Percentiles rank a stretch among this genome's conserved stretches.
phyloP scores from a whole-genome alignment of 1,284 basidiomycete genomes.

The Mycosarcoma mackinlayi region DNA sequence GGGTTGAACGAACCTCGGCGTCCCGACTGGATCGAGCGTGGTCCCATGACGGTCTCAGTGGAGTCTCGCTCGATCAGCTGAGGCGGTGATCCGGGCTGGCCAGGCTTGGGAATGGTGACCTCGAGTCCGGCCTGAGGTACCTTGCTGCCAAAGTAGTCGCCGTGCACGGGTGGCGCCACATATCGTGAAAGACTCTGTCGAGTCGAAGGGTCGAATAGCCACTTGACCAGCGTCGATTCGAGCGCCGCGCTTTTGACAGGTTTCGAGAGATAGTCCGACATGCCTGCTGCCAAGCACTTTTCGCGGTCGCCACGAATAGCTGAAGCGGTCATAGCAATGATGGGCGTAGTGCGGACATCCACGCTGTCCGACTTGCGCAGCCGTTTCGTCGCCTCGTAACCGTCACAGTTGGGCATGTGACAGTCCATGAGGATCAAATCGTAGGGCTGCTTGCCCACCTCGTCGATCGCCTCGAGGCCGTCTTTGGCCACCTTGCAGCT shows the following conservation, averaged over 20 bases:
- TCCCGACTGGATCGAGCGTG: conserved; percentile 43
- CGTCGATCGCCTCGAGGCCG: conserved; percentile 59
- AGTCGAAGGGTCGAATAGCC: conserved; percentile 59
- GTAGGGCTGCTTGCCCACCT: conserved; percentile 53
- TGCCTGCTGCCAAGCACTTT: conserved; percentile 59
- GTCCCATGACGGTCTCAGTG: conserved; percentile 48
- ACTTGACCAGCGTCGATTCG: conserved; percentile 57
- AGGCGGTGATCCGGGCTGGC: conserved; percentile 28
- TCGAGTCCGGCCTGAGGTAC: conserved; percentile 29
- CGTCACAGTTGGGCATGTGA: conserved; percentile 64
- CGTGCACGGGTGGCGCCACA: conserved; percentile 35
- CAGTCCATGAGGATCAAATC: conserved; percentile 60
- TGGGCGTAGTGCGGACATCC: conserved; percentile 56
- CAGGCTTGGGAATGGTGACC: conserved; percentile 19
- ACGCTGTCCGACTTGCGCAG: conserved; percentile 55
- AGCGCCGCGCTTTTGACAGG: conserved; percentile 62
- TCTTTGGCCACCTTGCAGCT: conserved; percentile 62
- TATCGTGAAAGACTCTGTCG: conserved; percentile 55
- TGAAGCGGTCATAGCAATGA: conserved; percentile 64
- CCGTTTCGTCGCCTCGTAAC: conserved; percentile 60
- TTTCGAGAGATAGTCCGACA: conserved; percentile 65
- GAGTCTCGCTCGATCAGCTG: conserved; percentile 48
- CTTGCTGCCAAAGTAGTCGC: conserved; percentile 45
- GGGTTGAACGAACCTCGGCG: conserved; percentile 49
- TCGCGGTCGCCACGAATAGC: conserved; percentile 64